Percentiles rank a stretch among this genome's conserved stretches.
Conservation (phyloP, 148 eudicot genomes). For the Fagopyrum homotropicum region DNA sequence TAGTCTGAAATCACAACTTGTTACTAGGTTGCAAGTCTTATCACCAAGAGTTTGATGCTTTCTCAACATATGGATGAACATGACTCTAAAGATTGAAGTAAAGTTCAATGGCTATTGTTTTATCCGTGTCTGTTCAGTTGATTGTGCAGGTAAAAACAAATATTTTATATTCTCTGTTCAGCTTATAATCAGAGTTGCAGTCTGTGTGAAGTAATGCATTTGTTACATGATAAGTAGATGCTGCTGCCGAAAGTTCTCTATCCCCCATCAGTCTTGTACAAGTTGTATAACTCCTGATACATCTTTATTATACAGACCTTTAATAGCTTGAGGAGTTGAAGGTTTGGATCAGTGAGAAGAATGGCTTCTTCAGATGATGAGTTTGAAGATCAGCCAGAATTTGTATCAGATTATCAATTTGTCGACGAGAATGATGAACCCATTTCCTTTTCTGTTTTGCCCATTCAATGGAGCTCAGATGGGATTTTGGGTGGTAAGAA, state of each 20-base stretch:
- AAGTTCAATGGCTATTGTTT: too few species aligned
- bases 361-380: conserved; percentile 81
- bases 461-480: conserved; percentile 44
- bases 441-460: conserved; percentile 54
- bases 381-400: conserved; percentile 33
- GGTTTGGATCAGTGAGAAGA: background rate
- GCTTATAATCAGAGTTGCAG: too few species aligned
- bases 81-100: too few species aligned
- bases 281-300: background rate
- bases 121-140: too few species aligned
- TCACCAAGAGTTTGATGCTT: too few species aligned
- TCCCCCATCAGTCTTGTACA: background rate
- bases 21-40: too few species aligned
- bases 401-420: conserved; percentile 54
- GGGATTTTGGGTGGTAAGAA: conserved; percentile 18
- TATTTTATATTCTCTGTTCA: too few species aligned
- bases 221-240: too few species aligned
- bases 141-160: too few species aligned
- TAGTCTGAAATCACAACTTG: too few species aligned
- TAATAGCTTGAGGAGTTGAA: background rate
- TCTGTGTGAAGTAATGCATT: too few species aligned
- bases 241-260: background rate
- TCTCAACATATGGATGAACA: too few species aligned
- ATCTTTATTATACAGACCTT: background rate
- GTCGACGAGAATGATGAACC: conserved; percentile 36